Percentiles rank a stretch among this genome's conserved stretches.
Evolutionary conservation across 495 filamentous ascomycete genomes (phyloP).

Genomic region (Trypethelium eluteriae): DNA sequence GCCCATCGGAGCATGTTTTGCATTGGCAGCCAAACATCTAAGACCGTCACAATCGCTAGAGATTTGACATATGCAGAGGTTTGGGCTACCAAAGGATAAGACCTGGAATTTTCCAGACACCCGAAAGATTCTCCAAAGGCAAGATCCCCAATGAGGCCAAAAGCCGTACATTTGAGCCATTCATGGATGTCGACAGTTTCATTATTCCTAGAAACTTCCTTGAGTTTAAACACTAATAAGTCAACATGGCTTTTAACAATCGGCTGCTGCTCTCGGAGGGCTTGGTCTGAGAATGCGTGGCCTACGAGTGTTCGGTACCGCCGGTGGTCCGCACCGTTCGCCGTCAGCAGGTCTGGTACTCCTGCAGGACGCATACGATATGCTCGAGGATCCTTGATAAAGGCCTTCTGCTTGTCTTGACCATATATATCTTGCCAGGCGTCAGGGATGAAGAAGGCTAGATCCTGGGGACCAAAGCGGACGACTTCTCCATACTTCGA

Average conservation of each 20-base stretch:
- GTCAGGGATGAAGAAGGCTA: conserved; percentile 11
- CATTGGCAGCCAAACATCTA: conserved; percentile 22
- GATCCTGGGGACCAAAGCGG: conserved; percentile 4
- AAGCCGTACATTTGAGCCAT: conserved; percentile 55
- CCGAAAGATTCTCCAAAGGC: conserved; percentile 54
- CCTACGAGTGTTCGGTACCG: conserved; percentile 21
- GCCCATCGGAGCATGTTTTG: background rate
- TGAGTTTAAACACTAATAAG: conserved; percentile 3
- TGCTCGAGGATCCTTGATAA: conserved; percentile 30
- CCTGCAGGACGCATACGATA: conserved; percentile 15
- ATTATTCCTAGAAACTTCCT: background rate
- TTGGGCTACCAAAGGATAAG: conserved; percentile 48
- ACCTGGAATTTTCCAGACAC: conserved; percentile 42
- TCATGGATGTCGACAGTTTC: conserved; percentile 39
- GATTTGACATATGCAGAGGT: background rate
- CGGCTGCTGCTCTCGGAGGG: conserved; percentile 12
- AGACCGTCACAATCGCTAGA: conserved; percentile 30
- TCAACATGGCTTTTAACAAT: conserved; percentile 12
- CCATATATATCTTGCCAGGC: conserved; percentile 4
- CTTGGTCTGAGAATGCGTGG: conserved; percentile 13
- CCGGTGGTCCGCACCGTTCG: conserved; percentile 27
- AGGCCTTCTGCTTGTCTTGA: background rate
- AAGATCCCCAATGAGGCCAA: conserved; percentile 56
- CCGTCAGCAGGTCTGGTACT: conserved; percentile 27
- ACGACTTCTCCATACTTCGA: conserved; percentile 27